Percentiles rank a stretch among this genome's conserved stretches.
These are phyloP conservation scores for Francoa sonchifolia DNA, from an alignment of 441 rosid genomes.

Conservation along the genomic window DNA sequence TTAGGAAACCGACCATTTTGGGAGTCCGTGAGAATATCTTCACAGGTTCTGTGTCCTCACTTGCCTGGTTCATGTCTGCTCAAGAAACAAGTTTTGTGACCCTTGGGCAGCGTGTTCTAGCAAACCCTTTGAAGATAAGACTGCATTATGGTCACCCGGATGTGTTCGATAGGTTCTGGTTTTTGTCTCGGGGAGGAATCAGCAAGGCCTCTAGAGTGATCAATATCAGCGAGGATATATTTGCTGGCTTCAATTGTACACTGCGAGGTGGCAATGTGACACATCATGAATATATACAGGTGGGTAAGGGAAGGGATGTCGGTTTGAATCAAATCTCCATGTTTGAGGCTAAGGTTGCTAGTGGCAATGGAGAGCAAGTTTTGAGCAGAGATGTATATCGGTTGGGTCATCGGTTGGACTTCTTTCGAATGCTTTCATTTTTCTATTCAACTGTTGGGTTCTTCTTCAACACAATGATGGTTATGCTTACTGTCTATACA, in stretches of 20 bases:
- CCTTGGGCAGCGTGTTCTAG: too few relatives aligned
- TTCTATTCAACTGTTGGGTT: slow-evolving; percentile 13
- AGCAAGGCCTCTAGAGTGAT: slow-evolving; percentile 21
- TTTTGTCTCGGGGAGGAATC: slow-evolving; percentile 14
- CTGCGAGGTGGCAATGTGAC: slow-evolving; percentile 17
- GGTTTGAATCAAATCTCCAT: too few relatives aligned
- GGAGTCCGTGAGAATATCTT: slow-evolving; percentile 17
- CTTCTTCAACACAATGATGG: slow-evolving; percentile 11
- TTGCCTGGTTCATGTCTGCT: slow-evolving; percentile 19
- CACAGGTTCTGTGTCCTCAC: slow-evolving; percentile 18
- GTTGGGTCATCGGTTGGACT: too few relatives aligned
- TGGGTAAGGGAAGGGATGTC: slow-evolving; percentile 18
- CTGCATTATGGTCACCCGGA: too few relatives aligned
- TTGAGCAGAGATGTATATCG: too few relatives aligned
- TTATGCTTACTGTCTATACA: slow-evolving; percentile 9
- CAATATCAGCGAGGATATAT: too few relatives aligned
- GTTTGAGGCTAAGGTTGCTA: too few relatives aligned
- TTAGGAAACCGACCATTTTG: slow-evolving; percentile 14
- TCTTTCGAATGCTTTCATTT: too few relatives aligned
- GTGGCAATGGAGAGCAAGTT: too few relatives aligned
- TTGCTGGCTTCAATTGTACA: slow-evolving; percentile 17
- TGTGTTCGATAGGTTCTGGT: slow-evolving; percentile 18
- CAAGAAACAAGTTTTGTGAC: too few relatives aligned
- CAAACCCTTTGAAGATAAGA: too few relatives aligned
- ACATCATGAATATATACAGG: slow-evolving; percentile 17